phyloP scores from a whole-genome alignment of 2,329 filamentous ascomycete species.

The Sclerotinia borealis region DNA sequence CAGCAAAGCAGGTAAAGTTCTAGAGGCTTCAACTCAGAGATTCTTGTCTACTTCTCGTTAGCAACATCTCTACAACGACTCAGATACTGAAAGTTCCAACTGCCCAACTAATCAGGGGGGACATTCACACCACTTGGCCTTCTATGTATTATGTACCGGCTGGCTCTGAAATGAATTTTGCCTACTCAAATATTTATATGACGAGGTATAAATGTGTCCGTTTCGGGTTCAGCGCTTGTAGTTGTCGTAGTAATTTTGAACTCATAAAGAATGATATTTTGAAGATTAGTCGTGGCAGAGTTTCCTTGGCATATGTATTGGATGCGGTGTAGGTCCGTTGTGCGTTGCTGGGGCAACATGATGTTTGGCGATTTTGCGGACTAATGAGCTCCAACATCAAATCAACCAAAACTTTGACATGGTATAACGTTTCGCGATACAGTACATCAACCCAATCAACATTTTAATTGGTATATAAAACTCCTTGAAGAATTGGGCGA shows the following conservation, averaged over 20 bases:
- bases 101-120: background rate
- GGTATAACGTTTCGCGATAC: background rate
- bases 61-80: too few species aligned
- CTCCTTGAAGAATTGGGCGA: background rate
- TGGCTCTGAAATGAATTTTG: background rate
- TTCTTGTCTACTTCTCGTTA: too few species aligned
- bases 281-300: background rate
- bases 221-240: background rate
- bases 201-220: background rate
- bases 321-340: background rate
- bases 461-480: background rate
- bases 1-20: too few species aligned
- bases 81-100: too few species aligned
- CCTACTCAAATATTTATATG: background rate
- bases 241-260: background rate
- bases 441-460: background rate
- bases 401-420: conserved; percentile 3
- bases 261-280: too few species aligned
- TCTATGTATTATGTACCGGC: background rate
- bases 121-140: background rate
- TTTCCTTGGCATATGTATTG: background rate
- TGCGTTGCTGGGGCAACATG: background rate
- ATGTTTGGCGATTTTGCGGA: background rate
- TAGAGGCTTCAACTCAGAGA: too few species aligned
- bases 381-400: conserved; percentile 3